Evolutionary conservation across 1,284 basidiomycete species (phyloP).

Genomic region (Malassezia vespertilionis): DNA sequence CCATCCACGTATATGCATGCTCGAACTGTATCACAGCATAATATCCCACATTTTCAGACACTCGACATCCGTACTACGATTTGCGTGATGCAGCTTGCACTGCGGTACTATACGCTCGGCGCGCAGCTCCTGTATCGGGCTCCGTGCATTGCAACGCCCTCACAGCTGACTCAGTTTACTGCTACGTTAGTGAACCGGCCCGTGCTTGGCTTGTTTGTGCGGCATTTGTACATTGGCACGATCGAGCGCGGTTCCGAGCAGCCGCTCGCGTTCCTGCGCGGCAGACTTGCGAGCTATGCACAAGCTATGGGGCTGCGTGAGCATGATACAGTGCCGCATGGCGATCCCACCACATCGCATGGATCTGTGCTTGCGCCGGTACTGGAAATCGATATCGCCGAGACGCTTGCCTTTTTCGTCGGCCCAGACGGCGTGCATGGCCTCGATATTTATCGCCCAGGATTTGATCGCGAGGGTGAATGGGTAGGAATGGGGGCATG

Average conservation of each 20-base stretch:
- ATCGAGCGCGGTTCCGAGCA: background rate
- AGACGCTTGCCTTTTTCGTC: background rate
- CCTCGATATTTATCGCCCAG: constrained; percentile 2
- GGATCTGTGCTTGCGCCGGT: constrained; percentile 7
- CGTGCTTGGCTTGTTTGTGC: constrained; percentile 1
- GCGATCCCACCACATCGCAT: background rate
- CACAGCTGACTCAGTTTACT: constrained; percentile 2
- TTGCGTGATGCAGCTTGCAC: constrained; percentile 11
- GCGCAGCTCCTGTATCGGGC: constrained; percentile 15
- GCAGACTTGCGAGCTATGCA: background rate
- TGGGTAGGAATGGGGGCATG: constrained; percentile 4
- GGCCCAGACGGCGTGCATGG: constrained; percentile 3
- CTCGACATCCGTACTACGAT: background rate
- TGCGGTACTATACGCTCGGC: constrained; percentile 16
- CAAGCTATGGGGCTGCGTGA: constrained; percentile 3
- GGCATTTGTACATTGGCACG: constrained; percentile 2
- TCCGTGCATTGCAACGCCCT: constrained; percentile 1
- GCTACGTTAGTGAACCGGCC: constrained; percentile 3
- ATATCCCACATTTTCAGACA: too few species aligned
- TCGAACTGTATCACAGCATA: background rate
- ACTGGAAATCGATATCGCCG: constrained; percentile 6
- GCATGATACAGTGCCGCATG: background rate
- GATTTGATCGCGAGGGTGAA: constrained; percentile 1
- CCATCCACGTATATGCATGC: background rate
- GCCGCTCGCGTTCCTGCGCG: background rate